Evolutionary conservation across 1,284 basidiomycete species (phyloP).

Genomic region (Melampsora americana): DNA sequence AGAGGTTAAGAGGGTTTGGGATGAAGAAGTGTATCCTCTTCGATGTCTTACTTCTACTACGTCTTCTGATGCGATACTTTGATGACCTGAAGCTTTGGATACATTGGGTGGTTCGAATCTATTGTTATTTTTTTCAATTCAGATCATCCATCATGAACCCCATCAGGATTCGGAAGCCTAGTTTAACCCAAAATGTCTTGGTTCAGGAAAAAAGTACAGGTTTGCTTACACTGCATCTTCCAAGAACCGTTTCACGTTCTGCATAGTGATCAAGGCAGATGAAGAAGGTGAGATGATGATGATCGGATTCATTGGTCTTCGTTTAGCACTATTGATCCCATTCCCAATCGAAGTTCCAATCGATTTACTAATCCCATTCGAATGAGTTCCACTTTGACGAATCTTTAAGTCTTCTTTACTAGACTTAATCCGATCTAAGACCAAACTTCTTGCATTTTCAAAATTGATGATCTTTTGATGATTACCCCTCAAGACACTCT

Average conservation of each 20-base stretch:
- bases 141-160: no score
- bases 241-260: conserved; percentile 89
- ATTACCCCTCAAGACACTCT: conserved; percentile 69
- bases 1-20: conserved; percentile 5
- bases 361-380: conserved; percentile 25
- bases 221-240: conserved; percentile 82
- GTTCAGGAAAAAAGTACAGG: conserved; percentile 48
- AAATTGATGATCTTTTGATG: conserved; percentile 72
- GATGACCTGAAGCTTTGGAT: conserved; percentile 61
- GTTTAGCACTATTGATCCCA: conserved; percentile 33
- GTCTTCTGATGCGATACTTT: conserved; percentile 66
- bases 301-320: conserved; percentile 65
- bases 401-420: conserved; percentile 64
- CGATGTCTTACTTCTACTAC: conserved; percentile 65
- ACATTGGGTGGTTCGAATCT: conserved; percentile 73
- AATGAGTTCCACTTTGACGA: conserved; percentile 54
- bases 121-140: neutral
- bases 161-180: no score
- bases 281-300: conserved; percentile 95
- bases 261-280: conserved; percentile 91
- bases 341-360: neutral
- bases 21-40: neutral
- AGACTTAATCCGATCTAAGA: conserved; percentile 71
- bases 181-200: no score
- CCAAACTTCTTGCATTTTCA: conserved; percentile 62